Evolutionary conservation across 2,329 filamentous ascomycete genomes (phyloP).

Genomic region (Fonsecaea multimorphosa): DNA sequence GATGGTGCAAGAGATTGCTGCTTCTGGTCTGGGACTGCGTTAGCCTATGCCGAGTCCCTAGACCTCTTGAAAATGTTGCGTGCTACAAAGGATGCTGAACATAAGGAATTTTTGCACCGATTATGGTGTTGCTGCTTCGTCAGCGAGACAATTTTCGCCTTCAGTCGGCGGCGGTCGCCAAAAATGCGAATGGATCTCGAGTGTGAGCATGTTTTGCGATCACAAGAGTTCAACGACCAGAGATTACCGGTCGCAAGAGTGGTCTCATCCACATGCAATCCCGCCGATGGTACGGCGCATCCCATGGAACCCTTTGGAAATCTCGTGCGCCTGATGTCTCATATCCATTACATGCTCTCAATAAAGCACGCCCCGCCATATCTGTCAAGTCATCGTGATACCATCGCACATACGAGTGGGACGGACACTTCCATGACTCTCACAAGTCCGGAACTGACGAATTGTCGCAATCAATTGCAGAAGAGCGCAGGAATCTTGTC

Average conservation of each 20-base stretch:
- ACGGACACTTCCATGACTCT: neutral
- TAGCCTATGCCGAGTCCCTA: neutral
- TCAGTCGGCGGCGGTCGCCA: neutral
- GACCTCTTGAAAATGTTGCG: neutral
- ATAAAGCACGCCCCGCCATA: neutral
- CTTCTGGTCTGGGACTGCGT: neutral
- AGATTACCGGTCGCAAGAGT: neutral
- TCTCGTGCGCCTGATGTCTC: neutral
- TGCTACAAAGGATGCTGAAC: neutral
- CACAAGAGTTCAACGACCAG: neutral
- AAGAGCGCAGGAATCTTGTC: neutral
- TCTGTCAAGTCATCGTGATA: neutral
- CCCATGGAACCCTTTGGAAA: neutral
- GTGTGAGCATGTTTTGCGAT: neutral
- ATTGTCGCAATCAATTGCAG: neutral
- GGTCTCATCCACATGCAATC: neutral
- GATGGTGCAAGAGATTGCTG: constrained; percentile 1
- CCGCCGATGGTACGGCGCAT: neutral
- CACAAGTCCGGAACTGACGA: neutral
- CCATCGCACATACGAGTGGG: neutral
- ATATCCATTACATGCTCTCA: neutral
- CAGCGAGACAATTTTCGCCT: neutral
- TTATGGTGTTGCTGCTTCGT: neutral
- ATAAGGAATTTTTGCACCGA: neutral
- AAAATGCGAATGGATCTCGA: neutral